Evolutionary conservation across 1,284 basidiomycete species (phyloP).

Genomic region (Cutaneotrichosporon sp.): DNA sequence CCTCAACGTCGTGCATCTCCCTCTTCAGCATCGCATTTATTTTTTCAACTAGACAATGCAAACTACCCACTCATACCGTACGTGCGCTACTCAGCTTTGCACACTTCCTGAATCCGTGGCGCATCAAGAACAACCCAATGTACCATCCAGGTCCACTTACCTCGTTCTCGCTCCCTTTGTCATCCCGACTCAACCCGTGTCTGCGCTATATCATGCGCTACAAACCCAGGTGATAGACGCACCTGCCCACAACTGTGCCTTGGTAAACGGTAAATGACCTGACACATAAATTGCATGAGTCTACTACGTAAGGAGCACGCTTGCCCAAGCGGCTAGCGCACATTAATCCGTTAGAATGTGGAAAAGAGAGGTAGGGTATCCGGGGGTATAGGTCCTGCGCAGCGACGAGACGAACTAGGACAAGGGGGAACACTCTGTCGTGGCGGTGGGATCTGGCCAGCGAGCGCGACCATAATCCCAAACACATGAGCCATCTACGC

Average conservation of each 20-base stretch:
- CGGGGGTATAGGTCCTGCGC: background rate
- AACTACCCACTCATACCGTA: no score
- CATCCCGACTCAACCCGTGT: background rate
- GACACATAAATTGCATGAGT: slow-evolving; percentile 4
- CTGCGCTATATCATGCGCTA: no score
- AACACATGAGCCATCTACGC: background rate
- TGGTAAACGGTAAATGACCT: background rate
- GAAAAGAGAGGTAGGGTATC: background rate
- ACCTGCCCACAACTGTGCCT: background rate
- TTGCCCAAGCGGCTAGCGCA: slow-evolving; percentile 6
- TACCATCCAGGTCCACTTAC: no score
- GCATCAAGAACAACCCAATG: no score
- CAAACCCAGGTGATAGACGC: background rate
- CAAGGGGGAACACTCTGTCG: background rate
- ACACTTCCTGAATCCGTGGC: no score
- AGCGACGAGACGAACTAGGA: background rate
- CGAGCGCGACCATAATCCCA: no score
- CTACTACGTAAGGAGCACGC: slow-evolving; percentile 4
- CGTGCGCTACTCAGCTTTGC: no score
- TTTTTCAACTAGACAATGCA: no score
- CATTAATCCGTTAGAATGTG: slow-evolving; percentile 4
- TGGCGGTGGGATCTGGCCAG: background rate
- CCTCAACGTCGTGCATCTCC: no score
- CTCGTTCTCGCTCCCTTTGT: background rate
- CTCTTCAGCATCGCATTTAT: no score